Evolutionary conservation across 495 filamentous ascomycete species (phyloP), one percentile per base, ranked within the genome.

Genomic region (Pseudomonodictys pantanalensis): DNA sequence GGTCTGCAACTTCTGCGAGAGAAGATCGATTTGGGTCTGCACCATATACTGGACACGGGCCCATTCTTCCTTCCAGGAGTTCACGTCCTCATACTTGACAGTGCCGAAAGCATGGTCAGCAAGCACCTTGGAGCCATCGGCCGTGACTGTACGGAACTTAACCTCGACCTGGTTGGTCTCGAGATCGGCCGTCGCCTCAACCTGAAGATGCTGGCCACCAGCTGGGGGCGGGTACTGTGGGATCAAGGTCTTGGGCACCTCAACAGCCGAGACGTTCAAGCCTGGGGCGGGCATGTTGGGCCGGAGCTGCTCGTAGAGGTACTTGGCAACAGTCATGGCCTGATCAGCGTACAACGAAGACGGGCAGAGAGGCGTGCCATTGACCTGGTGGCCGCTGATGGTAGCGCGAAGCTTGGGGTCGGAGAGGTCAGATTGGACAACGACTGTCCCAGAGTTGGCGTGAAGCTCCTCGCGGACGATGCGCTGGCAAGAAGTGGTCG

Each of bases 261-360:
- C 74, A 71, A 77, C 71, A 29, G 68, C 65, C 61, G 67, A 69
- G 26, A 76, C 69, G 48, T 77, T 76, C 46, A 70, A 32, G n/a
- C 73, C 73, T 4, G 69, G 68, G 5, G 59, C 56, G 20, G 70
- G 57, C 5, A 68, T 20, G 39, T 68, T 67, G 7, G 77, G 77
- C 17, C 69, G 64, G 20, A 78, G 65, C 50, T 77, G 62, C 58
- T 74, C 75, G 60, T 73, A 75, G 18, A 78, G 60, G 58, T 80
- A 76, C 57, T 79, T 73, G 41, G 71, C 73, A 28, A 75, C 63
- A 12, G 77, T 80, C 66, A 79, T 62, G 12, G 76, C 77, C 75
- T 78, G 77, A 56, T 80, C 77, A 11, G 72, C 76, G 60, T 79
- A 79, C 33, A 80, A 67, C 0, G 76, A 78, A 10, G 74, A 75